These are phyloP conservation scores for Ceratocystis smalleyi DNA, from an alignment of 2,329 filamentous ascomycete genomes.

Conservation along the genomic window DNA sequence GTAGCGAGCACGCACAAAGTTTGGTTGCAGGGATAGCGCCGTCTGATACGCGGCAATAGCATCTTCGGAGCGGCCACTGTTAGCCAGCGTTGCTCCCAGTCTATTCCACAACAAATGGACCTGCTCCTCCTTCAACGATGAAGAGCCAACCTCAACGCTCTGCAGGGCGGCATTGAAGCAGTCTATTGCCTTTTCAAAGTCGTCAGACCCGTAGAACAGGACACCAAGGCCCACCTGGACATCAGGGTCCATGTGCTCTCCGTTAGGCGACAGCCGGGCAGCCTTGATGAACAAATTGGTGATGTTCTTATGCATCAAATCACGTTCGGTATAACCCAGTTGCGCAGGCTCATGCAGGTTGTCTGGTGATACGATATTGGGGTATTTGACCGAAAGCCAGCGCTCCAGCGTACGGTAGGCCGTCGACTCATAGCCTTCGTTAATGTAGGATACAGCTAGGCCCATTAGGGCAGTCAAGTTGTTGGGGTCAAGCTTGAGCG, in stretches of 20 bases:
- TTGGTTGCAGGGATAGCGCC: conserved; percentile 74
- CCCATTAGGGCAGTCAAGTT: conserved; percentile 89
- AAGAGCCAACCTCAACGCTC: conserved; percentile 62
- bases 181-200: conserved; percentile 96
- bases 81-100: conserved; percentile 86
- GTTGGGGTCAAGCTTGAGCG: conserved; percentile 70
- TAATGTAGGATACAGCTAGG: conserved; percentile 90
- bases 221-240: conserved; percentile 95
- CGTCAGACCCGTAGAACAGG: conserved; percentile 92
- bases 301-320: conserved; percentile 76
- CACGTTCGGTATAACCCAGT: conserved; percentile 85
- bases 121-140: conserved; percentile 67
- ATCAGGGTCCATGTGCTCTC: conserved; percentile 93
- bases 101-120: conserved; percentile 95
- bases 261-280: conserved; percentile 78
- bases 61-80: conserved; percentile 84
- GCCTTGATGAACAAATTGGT: conserved; percentile 83
- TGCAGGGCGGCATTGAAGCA: conserved; percentile 89
- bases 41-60: conserved; percentile 94
- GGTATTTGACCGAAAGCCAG: conserved; percentile 94
- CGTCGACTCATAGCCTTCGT: conserved; percentile 94
- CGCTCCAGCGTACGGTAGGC: conserved; percentile 92
- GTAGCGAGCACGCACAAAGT: conserved; percentile 93
- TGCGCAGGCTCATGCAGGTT: conserved; percentile 63
- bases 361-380: conserved; percentile 56